Evolutionary conservation across 2,329 filamentous ascomycete genomes (phyloP), one percentile per base, ranked within the genome.

Genomic region (Colletotrichum sp.): DNA sequence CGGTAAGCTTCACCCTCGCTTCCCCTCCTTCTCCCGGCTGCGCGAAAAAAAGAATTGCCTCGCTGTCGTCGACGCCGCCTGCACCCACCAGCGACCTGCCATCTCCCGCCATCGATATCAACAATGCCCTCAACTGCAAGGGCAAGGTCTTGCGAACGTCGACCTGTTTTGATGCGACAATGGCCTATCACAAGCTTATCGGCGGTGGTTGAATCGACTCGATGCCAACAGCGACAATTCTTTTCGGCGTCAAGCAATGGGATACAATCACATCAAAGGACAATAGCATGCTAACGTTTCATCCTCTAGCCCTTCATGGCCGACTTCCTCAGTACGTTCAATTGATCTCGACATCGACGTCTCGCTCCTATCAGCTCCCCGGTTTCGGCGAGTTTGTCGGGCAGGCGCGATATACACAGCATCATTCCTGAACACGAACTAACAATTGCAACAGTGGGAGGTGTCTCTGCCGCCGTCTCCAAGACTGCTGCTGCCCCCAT

Each of bases 401-500:
- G n/a, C 5, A 7, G n/a, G 28, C 61, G 21, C 52, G 14, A 63
- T 52, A 67, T 7, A 24, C 1, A 18, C 14, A 7, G 7, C 30
- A 28, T 59, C 55, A 59, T 28, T 28, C 14, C 26, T 13, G 36
- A 30, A 32, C 9, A 43, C 30, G 26, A 68, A 76, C 81, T 82
- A 80, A 82, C 78, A 52, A 18, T 64, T 63, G 84, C 80, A 83
- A 85, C 83, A 98, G 96, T 99, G 97, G 97, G 97, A 94, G 97
- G 97, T 98, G 94, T 99, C 83, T 98, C 97, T 86, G 97, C 97
- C 89, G 97, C 97, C 89, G 96, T 99, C 94, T 99, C 97, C 88
- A 99, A 99, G 96, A 99, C 97, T 83, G 97, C 97, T 86, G 97
- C 97, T 87, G 97, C 97, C 90, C 97, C 97, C 90, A 99, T 99